Evolutionary conservation across 2,329 filamentous ascomycete species (phyloP), one percentile per base, ranked within the genome.

Genomic region (Dactylellina leptospora): DNA sequence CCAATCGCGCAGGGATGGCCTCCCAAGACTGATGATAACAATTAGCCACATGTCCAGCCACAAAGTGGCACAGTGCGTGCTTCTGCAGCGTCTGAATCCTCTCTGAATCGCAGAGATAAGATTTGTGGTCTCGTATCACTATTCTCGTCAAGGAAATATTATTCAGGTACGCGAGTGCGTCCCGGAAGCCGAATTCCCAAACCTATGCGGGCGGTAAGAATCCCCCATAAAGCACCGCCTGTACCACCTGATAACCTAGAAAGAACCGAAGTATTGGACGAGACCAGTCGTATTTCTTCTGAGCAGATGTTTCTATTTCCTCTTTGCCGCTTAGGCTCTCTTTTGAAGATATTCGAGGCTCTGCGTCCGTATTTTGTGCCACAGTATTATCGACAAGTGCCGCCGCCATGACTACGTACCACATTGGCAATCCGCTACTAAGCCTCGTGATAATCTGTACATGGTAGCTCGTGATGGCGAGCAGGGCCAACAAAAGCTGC

Each of bases 371-470:
- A 13, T 36, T 44, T 27, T 36, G 36, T 42, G 40, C 33, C 16
- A n/a, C 28, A n/a, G 61, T 51, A 18, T 55, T 51, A 20, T 72
- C 42, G 10, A 60, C 28, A 5, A 72, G 59, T 20, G 59, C 68
- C 36, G 68, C 53, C 5, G 79, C 83, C 89, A 91, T 83, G 90
- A 88, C 61, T n/a, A 68, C 40, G 78, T 96, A 95, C 92, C 92
- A 97, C 16, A 95, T 80, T 0, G 92, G 90, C 79, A 93, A 96
- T 0, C 88, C 93, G 0, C 93, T 96, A 1, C 91, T 89, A 13
- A 99, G 84, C 22, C 95, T 87, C 45, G 90, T 96, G 77, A 97
- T 89, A 75, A 99, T 96, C 80, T 99, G 95, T 23, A 97, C 90
- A 78, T 99, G 95, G 78, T 96, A 96, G 74, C 83, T 91, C 10